Percentiles rank a stretch among this genome's conserved stretches.
phyloP scores from a whole-genome alignment of 176 grass and related monocot genomes.

The Cenchrus americanus region DNA sequence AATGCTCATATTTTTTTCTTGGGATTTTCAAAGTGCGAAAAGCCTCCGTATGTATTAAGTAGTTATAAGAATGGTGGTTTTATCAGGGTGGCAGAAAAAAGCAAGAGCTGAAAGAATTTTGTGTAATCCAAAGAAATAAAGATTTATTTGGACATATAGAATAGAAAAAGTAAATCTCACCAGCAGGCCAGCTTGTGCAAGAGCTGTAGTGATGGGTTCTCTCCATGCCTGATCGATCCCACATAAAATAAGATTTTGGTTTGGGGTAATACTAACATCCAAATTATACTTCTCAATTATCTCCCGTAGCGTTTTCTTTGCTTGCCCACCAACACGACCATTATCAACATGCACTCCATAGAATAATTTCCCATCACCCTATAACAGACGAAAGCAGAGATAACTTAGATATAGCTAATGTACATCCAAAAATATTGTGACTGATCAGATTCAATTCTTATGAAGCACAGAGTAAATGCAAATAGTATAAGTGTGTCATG shows the following conservation, averaged over 20 bases:
- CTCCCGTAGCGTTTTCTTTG: constrained; percentile 86
- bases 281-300: constrained; percentile 96
- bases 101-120: constrained; percentile 4
- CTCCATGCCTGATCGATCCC: constrained; percentile 80
- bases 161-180: constrained; percentile 52
- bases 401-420: constrained; percentile 28
- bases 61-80: background rate
- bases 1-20: background rate
- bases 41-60: background rate
- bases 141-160: background rate
- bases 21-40: constrained; percentile 3
- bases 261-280: constrained; percentile 86
- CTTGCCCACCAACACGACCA: constrained; percentile 76
- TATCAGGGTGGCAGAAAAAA: background rate
- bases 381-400: constrained; percentile 2
- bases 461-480: background rate
- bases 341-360: constrained; percentile 96
- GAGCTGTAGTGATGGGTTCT: constrained; percentile 64
- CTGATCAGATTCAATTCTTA: background rate
- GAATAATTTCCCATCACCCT: constrained; percentile 94
- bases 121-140: background rate
- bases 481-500: background rate
- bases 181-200: constrained; percentile 83
- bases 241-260: constrained; percentile 93
- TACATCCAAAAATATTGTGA: constrained; percentile 6